Base-by-base conservation (phyloP, 345 rosid genomes). In the Euphorbia tirucalli region DNA sequence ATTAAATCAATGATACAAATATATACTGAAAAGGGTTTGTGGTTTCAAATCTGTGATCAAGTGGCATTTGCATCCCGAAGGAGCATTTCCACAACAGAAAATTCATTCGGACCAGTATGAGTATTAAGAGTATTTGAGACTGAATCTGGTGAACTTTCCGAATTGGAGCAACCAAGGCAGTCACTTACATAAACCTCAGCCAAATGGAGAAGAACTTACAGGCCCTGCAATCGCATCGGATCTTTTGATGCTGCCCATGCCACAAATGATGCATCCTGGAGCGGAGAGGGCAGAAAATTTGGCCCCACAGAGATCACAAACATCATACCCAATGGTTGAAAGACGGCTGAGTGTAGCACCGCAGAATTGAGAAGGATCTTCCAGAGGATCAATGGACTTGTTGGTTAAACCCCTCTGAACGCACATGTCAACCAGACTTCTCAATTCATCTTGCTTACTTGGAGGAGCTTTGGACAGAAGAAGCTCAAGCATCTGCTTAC, bases 351-450 rank as follows among this genome's bases (percentile, higher is more conserved):
- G 97, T 0, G 97, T 95, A 76, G 97, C 99, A 11, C 88, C 86
- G 75, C 99, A 95, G 81, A 95, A 87, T 79, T 92, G 98, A 64
- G 99, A 92, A 41, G 94, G 97, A 79, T 92, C 98, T 82, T 94
- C 99, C 30, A 89, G 68, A 5, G 97, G 99, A 82, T 95, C 98
- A 13, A 92, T 95, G 65, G 99, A 92, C 81, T 90, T 95, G 85
- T 95, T 92, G 62, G 94, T 79, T 43, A 78, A 75, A 65, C 99
- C 98, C 83, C 99, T 83, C 74, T 88, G 93, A 41, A 87, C 90
- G 65, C 98, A 94, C 77, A 95, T 92, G 80, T 92, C 97, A 48
- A 90, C 84, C 62, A 95, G 85, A 81, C 90, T 91, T 79, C 92
- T 83, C 59, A 95, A 48, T 78, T 95, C 98, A 7, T 95, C 99